A percentile compares a stretch with the other conserved stretches of the same genome.
phyloP scores from a whole-genome alignment of 1,284 basidiomycete species.

The Uromyces viciae-fabae region DNA sequence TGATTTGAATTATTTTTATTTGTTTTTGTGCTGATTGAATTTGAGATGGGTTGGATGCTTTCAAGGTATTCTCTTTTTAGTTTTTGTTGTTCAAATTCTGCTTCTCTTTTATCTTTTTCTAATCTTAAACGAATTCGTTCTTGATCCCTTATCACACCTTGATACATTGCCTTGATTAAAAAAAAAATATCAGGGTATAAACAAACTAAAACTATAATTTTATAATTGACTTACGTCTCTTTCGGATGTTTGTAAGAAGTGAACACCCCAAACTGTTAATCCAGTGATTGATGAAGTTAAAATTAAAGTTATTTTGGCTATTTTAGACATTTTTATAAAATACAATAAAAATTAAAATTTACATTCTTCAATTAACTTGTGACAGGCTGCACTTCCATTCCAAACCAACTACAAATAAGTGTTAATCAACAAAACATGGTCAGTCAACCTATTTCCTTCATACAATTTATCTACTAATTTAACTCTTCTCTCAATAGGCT shows the following conservation, averaged over 20 bases:
- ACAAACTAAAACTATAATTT: not conserved
- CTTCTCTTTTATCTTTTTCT: constrained; percentile 61
- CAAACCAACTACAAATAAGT: no score
- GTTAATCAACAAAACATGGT: constrained; percentile 36
- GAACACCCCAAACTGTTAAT: constrained; percentile 79
- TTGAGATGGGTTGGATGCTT: constrained; percentile 30
- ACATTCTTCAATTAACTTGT: no score
- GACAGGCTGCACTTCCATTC: no score
- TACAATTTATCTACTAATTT: not conserved
- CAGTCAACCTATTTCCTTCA: not conserved
- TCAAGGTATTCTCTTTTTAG: constrained; percentile 22
- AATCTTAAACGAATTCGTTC: constrained; percentile 71
- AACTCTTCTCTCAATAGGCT: constrained; percentile 4
- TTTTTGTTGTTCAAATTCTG: constrained; percentile 59
- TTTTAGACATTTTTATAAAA: constrained; percentile 40
- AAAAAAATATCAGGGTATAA: not conserved
- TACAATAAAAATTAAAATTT: no score
- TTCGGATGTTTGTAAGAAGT: constrained; percentile 80
- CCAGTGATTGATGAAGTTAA: constrained; percentile 35
- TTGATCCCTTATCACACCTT: constrained; percentile 81
- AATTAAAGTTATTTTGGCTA: constrained; percentile 33
- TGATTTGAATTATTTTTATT: not conserved
- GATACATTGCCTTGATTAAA: constrained; percentile 72
- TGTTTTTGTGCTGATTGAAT: constrained; percentile 18
- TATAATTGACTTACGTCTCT: constrained; percentile 63